A percentile compares a stretch with the other conserved stretches of the same genome.
These are phyloP conservation scores for Pyrenochaeta sp. DNA, from an alignment of 2,329 filamentous ascomycete genomes.

Conservation along the genomic window DNA sequence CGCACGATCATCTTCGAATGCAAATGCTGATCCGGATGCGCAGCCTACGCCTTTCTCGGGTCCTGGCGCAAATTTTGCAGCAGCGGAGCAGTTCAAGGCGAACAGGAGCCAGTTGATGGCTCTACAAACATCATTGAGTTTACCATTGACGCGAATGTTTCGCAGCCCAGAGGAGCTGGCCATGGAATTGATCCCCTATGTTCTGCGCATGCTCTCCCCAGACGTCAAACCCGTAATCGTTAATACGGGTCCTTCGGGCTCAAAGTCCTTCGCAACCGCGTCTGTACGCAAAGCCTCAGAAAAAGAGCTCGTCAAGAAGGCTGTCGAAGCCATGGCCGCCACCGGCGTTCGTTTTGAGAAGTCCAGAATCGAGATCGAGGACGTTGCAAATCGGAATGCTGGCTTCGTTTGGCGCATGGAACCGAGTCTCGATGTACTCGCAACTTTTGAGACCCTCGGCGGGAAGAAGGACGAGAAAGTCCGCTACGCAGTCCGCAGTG, in stretches of 20 bases:
- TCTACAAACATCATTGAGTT: constrained; percentile 75
- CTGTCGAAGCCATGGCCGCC: constrained; percentile 83
- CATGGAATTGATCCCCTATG: constrained; percentile 83
- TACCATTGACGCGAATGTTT: constrained; percentile 78
- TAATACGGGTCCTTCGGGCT: constrained; percentile 60
- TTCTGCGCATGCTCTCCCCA: constrained; percentile 83
- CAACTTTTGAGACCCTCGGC: constrained; percentile 74
- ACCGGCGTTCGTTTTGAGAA: constrained; percentile 83
- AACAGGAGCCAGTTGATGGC: constrained; percentile 77
- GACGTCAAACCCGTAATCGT: constrained; percentile 92
- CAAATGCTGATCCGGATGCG: constrained; percentile 51
- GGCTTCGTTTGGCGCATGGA: constrained; percentile 95
- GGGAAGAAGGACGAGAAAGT: constrained; percentile 72
- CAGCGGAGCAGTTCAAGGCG: constrained; percentile 80
- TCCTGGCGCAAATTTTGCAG: constrained; percentile 80
- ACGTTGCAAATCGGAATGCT: constrained; percentile 55
- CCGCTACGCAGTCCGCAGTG: constrained; percentile 91
- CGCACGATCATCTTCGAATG: constrained; percentile 53
- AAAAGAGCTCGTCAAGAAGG: constrained; percentile 78
- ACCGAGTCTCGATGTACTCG: constrained; percentile 82
- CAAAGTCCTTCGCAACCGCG: constrained; percentile 65
- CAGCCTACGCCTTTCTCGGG: constrained; percentile 78
- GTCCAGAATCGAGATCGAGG: constrained; percentile 77
- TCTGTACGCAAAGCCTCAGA: constrained; percentile 90
- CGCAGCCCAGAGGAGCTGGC: constrained; percentile 80